phyloP scores from a whole-genome alignment of 1,139 yeast species.

The Hyphopichia pseudoburtonii region DNA sequence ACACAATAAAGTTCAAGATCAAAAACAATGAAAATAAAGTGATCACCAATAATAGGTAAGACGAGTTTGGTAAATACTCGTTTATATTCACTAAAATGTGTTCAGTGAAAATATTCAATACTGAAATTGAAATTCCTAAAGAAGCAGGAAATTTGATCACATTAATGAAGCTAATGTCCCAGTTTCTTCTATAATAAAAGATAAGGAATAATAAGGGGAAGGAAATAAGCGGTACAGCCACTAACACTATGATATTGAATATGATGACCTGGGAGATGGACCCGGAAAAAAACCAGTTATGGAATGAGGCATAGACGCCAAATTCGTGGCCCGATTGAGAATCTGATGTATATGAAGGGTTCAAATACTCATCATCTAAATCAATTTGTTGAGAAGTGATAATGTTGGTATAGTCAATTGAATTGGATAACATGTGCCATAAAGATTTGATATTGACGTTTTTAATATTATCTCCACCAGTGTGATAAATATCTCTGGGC shows the following conservation, averaged over 20 bases:
- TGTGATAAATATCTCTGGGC: conserved; percentile 84
- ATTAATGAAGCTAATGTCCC: conserved; percentile 44
- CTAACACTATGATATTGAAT: conserved; percentile 50
- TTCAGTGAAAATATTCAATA: conserved; percentile 35
- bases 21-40: conserved; percentile 51
- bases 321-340: conserved; percentile 23
- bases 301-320: conserved; percentile 62
- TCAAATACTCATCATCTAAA: conserved; percentile 31
- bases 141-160: conserved; percentile 58
- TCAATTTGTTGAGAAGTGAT: conserved; percentile 42
- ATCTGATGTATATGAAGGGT: conserved; percentile 5
- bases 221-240: conserved; percentile 55
- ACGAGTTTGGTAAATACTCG: conserved; percentile 60
- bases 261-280: conserved; percentile 49
- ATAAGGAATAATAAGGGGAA: conserved; percentile 48
- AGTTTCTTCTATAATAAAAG: conserved; percentile 46
- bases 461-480: conserved; percentile 67
- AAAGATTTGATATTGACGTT: conserved; percentile 65
- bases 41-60: conserved; percentile 33
- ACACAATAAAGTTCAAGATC: conserved; percentile 53
- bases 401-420: conserved; percentile 54
- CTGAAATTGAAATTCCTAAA: conserved; percentile 38
- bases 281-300: conserved; percentile 57
- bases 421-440: conserved; percentile 78
- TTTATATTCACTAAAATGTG: conserved; percentile 38